These are phyloP conservation scores for Fusarium sp. DNA, from an alignment of 2,329 filamentous ascomycete species.

Conservation along the genomic window DNA sequence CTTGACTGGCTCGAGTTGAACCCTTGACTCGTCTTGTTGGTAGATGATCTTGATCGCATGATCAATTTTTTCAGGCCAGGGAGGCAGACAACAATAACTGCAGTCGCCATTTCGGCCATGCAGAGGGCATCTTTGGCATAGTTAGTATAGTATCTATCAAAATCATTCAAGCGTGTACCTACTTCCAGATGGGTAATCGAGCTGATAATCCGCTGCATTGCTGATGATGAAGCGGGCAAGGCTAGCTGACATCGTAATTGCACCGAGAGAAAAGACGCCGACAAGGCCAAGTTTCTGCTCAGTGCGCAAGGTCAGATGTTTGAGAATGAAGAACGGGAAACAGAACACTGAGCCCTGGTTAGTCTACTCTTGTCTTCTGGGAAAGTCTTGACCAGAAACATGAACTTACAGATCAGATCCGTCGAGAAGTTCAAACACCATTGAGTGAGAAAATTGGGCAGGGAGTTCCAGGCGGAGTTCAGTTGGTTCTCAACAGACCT, in stretches of 20 bases:
- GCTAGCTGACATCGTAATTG: not conserved
- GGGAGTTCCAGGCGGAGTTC: constrained; percentile 5
- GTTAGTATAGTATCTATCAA: not conserved
- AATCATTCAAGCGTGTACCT: fast-evolving
- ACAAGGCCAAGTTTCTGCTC: constrained; percentile 6
- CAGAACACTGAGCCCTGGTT: not conserved
- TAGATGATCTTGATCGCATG: not conserved
- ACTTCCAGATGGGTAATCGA: constrained; percentile 12
- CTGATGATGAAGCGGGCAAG: constrained; percentile 5
- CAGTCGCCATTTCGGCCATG: constrained; percentile 16
- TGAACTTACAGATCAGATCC: not conserved
- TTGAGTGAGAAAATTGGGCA: not conserved
- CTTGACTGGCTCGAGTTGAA: not conserved
- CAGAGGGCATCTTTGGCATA: not conserved
- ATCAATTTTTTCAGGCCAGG: constrained; percentile 8
- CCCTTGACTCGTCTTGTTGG: not conserved
- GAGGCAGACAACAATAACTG: constrained; percentile 4
- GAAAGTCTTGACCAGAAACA: not conserved
- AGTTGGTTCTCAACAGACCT: constrained; percentile 19
- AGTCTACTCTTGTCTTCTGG: not conserved
- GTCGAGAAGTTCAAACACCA: constrained; percentile 20
- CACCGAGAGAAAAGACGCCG: constrained; percentile 15
- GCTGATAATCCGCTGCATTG: not conserved
- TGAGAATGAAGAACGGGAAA: constrained; percentile 10
- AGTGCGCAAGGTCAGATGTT: not conserved